Evolutionary conservation across 768 basidiomycete genomes (phyloP).

Genomic region (Boletus tomentosulus): DNA sequence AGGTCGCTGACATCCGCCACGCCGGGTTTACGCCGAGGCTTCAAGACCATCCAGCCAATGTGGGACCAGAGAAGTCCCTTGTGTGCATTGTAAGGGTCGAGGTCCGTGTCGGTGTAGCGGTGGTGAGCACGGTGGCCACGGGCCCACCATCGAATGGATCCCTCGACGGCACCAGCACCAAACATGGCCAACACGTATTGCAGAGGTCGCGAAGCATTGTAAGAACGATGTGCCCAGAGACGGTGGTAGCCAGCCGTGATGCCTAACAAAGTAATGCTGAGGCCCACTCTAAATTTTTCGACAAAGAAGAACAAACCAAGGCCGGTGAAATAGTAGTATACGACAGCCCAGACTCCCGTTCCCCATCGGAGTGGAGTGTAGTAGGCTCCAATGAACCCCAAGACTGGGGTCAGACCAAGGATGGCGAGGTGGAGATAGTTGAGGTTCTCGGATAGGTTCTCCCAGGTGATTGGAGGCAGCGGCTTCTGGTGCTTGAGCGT

Average conservation of each 20-base stretch:
- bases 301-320: constrained; percentile 53
- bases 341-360: constrained; percentile 64
- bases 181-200: constrained; percentile 81
- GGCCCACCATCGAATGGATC: constrained; percentile 99
- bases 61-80: constrained; percentile 85
- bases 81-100: constrained; percentile 94
- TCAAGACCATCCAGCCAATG: constrained; percentile 90
- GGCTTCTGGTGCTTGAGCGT: constrained; percentile 65
- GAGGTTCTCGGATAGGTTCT: constrained; percentile 56
- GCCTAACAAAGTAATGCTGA: constrained; percentile 37
- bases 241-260: constrained; percentile 96
- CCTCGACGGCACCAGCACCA: constrained; percentile 92
- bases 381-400: constrained; percentile 69
- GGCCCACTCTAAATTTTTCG: constrained; percentile 11
- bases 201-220: constrained; percentile 84
- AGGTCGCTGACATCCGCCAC: constrained; percentile 88
- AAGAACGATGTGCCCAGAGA: constrained; percentile 94
- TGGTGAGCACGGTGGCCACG: constrained; percentile 97
- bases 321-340: constrained; percentile 79
- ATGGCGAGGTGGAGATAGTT: constrained; percentile 76
- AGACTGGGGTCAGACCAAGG: constrained; percentile 66
- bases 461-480: constrained; percentile 62
- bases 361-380: constrained; percentile 65
- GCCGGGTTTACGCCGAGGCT: constrained; percentile 85
- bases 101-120: constrained; percentile 93